These are phyloP conservation scores for Parietaria judaica DNA, from an alignment of 306 rosid genomes.

Conservation along the genomic window DNA sequence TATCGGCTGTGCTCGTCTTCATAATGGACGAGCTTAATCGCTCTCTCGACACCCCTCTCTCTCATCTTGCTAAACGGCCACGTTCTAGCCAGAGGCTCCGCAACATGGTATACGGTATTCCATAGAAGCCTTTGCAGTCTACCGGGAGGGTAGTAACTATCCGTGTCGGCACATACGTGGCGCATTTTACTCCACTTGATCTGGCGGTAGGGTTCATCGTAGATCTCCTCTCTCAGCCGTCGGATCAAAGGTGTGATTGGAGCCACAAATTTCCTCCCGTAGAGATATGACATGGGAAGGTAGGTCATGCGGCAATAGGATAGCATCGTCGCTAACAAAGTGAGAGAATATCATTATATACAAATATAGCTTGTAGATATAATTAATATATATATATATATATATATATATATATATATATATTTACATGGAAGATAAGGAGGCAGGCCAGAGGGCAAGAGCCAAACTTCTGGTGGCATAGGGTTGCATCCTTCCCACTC, in stretches of 20 bases:
- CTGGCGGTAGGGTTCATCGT: constrained; percentile 32
- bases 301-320: constrained; percentile 52
- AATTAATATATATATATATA: not conserved
- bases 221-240: constrained; percentile 42
- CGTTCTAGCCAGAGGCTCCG: constrained; percentile 17
- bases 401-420: too few species aligned
- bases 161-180: constrained; percentile 50
- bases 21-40: not conserved
- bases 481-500: too few species aligned
- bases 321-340: constrained; percentile 49
- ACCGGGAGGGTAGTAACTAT: constrained; percentile 15
- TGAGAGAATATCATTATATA: not conserved
- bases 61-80: constrained; percentile 24
- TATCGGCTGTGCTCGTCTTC: too few species aligned
- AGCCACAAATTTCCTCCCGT: constrained; percentile 55
- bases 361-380: not conserved
- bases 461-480: too few species aligned
- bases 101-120: constrained; percentile 15
- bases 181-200: constrained; percentile 17
- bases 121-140: constrained; percentile 14
- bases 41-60: constrained; percentile 13
- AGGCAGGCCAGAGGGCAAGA: too few species aligned
- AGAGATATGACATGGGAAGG: constrained; percentile 67
- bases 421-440: too few species aligned
- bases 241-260: constrained; percentile 58